Conservation (phyloP, 106 monocot species). For the Narthecium ossifragum region DNA sequence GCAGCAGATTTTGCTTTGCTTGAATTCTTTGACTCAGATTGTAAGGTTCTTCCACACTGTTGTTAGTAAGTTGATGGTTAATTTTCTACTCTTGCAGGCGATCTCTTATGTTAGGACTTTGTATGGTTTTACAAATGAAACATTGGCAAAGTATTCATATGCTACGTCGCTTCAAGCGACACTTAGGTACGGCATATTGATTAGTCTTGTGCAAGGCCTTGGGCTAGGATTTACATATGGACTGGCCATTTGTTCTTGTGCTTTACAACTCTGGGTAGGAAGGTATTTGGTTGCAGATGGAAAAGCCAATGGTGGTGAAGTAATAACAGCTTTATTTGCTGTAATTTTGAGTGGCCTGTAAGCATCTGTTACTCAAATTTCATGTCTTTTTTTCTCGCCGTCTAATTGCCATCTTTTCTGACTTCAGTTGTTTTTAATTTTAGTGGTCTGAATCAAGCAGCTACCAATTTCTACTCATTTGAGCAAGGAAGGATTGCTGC, state of each 20-base stretch:
- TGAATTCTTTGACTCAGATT: neutral
- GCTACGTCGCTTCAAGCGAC: conserved; percentile 99
- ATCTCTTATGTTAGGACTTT: conserved; percentile 90
- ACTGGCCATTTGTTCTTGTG: conserved; percentile 98
- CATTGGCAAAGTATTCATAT: conserved; percentile 98
- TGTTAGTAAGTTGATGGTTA: neutral
- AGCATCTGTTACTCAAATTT: conserved; percentile 23
- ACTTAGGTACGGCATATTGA: conserved; percentile 92
- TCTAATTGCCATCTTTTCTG: conserved; percentile 1
- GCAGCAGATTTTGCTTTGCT: no score
- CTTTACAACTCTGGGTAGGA: conserved; percentile 98
- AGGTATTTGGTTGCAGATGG: conserved; percentile 56
- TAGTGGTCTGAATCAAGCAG: conserved; percentile 98
- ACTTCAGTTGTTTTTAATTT: conserved; percentile 17
- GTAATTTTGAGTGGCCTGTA: conserved; percentile 98
- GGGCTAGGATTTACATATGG: conserved; percentile 99
- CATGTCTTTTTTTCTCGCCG: neutral
- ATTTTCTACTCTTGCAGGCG: conserved; percentile 40
- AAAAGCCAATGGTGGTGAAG: conserved; percentile 95
- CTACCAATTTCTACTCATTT: conserved; percentile 98
- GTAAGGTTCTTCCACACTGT: neutral
- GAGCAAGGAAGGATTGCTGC: conserved; percentile 99
- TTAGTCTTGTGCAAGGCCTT: conserved; percentile 99
- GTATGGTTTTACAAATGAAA: conserved; percentile 96
- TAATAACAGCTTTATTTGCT: conserved; percentile 84